phyloP scores from a whole-genome alignment of 371 early-diverging fungal species.

The Parasitella parasitica region DNA sequence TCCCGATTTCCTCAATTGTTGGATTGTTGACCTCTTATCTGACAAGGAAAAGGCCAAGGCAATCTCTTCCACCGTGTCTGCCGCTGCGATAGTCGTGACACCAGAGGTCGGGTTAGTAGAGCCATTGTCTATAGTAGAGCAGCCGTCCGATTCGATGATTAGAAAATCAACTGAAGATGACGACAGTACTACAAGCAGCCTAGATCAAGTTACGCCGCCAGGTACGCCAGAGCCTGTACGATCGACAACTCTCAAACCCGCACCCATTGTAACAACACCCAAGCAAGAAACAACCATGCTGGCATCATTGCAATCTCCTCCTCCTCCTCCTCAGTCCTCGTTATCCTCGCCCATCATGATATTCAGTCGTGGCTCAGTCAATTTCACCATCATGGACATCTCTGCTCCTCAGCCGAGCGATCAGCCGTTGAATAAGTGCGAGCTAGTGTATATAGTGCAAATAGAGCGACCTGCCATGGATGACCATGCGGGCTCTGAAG shows the following conservation, averaged over 20 bases:
- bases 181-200: neutral
- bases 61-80: neutral
- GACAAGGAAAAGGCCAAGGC: slow-evolving; percentile 6
- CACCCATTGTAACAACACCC: neutral
- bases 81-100: slow-evolving; percentile 4
- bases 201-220: slow-evolving; percentile 1
- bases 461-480: slow-evolving; percentile 44
- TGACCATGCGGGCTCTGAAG: slow-evolving; percentile 40
- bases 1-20: slow-evolving; percentile 47
- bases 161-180: neutral
- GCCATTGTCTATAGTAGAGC: neutral
- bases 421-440: slow-evolving; percentile 18
- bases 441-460: slow-evolving; percentile 42
- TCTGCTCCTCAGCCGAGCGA: slow-evolving; percentile 16
- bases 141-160: neutral
- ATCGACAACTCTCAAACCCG: neutral
- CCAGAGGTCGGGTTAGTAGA: neutral
- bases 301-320: slow-evolving; percentile 7
- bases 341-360: slow-evolving; percentile 6
- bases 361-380: slow-evolving; percentile 36
- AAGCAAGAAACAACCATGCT: neutral
- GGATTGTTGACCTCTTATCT: slow-evolving; percentile 38
- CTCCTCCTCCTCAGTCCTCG: neutral
- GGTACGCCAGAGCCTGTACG: slow-evolving; percentile 7
- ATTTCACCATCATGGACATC: slow-evolving; percentile 50